These are phyloP conservation scores for Paradendryphiella salina DNA, from an alignment of 2,329 filamentous ascomycete genomes.

Conservation along the genomic window DNA sequence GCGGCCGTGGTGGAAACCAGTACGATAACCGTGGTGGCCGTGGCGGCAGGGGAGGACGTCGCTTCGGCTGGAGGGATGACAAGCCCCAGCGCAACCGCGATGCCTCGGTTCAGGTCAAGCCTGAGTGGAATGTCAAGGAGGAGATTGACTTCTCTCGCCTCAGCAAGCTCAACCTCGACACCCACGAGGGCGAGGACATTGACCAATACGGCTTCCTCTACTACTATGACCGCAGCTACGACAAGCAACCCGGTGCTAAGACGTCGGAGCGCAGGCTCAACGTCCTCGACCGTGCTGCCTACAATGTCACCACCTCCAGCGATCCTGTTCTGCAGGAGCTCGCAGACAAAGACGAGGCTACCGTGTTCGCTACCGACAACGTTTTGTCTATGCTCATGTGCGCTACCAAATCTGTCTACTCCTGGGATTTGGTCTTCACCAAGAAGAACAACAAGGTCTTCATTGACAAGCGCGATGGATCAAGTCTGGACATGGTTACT, in stretches of 20 bases:
- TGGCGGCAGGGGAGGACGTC: constrained; percentile 74
- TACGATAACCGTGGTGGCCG: constrained; percentile 70
- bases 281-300: constrained; percentile 88
- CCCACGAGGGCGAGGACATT: constrained; percentile 91
- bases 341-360: constrained; percentile 92
- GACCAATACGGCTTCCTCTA: constrained; percentile 97
- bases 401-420: constrained; percentile 92
- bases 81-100: constrained; percentile 97
- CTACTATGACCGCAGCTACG: constrained; percentile 95
- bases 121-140: constrained; percentile 93
- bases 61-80: constrained; percentile 99
- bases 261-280: constrained; percentile 83
- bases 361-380: constrained; percentile 95
- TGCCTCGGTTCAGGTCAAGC: constrained; percentile 92
- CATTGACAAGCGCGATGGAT: constrained; percentile 97
- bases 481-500: constrained; percentile 93
- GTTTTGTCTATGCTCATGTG: constrained; percentile 99
- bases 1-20: constrained; percentile 67
- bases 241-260: constrained; percentile 86
- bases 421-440: constrained; percentile 95
- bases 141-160: constrained; percentile 98
- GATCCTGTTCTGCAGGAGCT: constrained; percentile 97
- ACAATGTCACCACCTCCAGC: constrained; percentile 96
- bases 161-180: constrained; percentile 91
- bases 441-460: constrained; percentile 95